Percentiles rank a stretch among this genome's conserved stretches.
Evolutionary conservation across 345 rosid genomes (phyloP).

Genomic region (Toxicodendron radicans): DNA sequence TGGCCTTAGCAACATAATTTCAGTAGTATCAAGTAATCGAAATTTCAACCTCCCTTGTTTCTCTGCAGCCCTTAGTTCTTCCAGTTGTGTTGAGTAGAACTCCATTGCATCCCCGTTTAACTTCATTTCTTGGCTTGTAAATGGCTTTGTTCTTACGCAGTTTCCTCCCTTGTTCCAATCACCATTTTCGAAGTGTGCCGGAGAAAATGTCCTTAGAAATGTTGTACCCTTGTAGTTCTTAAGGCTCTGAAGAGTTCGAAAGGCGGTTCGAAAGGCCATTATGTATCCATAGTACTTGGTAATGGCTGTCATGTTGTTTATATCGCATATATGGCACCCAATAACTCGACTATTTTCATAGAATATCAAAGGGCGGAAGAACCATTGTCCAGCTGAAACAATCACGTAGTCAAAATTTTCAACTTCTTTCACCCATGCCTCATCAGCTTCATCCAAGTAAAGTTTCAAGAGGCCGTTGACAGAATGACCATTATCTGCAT

Average conservation of each 20-base stretch:
- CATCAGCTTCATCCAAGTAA: slow-evolving; percentile 50
- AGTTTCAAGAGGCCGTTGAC: slow-evolving; percentile 40
- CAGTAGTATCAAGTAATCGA: slow-evolving; percentile 42
- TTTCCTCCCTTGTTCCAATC: slow-evolving; percentile 71
- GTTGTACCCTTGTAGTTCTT: slow-evolving; percentile 40
- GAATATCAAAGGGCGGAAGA: slow-evolving; percentile 46
- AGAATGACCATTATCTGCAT: slow-evolving; percentile 43
- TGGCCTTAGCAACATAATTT: slow-evolving; percentile 59
- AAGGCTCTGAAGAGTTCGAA: slow-evolving; percentile 39
- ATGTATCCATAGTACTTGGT: slow-evolving; percentile 48
- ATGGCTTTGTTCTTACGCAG: slow-evolving; percentile 55
- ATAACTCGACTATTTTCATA: slow-evolving; percentile 31
- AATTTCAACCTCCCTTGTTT: slow-evolving; percentile 43
- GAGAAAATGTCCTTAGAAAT: slow-evolving; percentile 55
- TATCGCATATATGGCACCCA: slow-evolving; percentile 44
- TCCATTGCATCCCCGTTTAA: slow-evolving; percentile 44
- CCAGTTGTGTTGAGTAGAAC: slow-evolving; percentile 43
- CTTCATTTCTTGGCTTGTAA: slow-evolving; percentile 41
- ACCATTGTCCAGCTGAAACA: slow-evolving; percentile 62
- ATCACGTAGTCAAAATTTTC: slow-evolving; percentile 45
- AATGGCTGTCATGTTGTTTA: slow-evolving; percentile 32
- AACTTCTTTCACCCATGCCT: slow-evolving; percentile 44
- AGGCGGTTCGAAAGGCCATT: slow-evolving; percentile 59
- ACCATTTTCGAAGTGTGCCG: slow-evolving; percentile 63
- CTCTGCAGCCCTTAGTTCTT: slow-evolving; percentile 44